Evolutionary conservation across 2,329 filamentous ascomycete species (phyloP), one percentile per base, ranked within the genome.

Genomic region (Waltergamsia citrina): DNA sequence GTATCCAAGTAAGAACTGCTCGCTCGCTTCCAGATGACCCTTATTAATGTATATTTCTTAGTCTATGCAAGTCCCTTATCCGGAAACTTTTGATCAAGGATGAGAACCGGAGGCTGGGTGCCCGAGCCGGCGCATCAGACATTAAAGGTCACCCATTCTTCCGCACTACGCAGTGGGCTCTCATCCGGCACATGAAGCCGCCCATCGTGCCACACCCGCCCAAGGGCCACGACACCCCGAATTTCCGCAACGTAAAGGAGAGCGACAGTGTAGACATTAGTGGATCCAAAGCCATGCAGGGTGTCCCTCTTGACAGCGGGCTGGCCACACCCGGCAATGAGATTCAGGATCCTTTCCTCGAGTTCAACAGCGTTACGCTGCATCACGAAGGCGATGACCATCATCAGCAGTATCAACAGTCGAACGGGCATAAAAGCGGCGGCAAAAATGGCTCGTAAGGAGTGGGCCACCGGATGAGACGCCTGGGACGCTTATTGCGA

Each of bases 181-280:
- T 98, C 25, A 86, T 98, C 45, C 83, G 92, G 35, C 92, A 98
- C 58, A 92, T 88, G 82, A 96, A 95, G 59, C 92, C 92, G 21
- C 92, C 92, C 1, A 98, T 98, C 62, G 81, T 96, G 28, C 92
- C 92, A 8, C 81, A 93, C 49, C 82, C 90, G 54, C 87, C 87
- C 35, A 81, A 84, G 36, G 92, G 85, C 30, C 80, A 92, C 45
- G 92, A 98, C 56, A 95, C 92, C 1, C 69, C 94, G 51, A 98
- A 98, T 60, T 98, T 98, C 71, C 78, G 92, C 43, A 94, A 94
- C 49, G 88, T 98, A 38, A 98, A 96, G 63, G 92, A 98, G 60
- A 94, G 85, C 49, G 84, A 90, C 49, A 94, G 87, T 52, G 85
- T 96, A 32, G 92, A 98, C 56, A 80, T 93, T 31, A 76, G 74